Evolutionary conservation across 495 filamentous ascomycete genomes (phyloP), one percentile per base, ranked within the genome.

Genomic region (Tuber brumale): DNA sequence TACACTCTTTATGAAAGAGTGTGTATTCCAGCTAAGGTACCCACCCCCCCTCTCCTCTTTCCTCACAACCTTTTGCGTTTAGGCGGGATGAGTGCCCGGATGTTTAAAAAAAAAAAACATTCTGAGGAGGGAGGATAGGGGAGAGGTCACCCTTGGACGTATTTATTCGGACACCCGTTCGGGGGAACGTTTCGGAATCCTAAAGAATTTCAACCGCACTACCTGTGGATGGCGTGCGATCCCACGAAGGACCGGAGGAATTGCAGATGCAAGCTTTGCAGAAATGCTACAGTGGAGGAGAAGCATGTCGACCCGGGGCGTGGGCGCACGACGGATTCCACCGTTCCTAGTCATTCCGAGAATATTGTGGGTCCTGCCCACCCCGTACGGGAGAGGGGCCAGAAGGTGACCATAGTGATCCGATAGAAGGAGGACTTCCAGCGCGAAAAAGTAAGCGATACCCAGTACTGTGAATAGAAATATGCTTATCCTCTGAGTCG

Each of bases 121-220:
- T n/a, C n/a, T 31, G 27, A 31, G n/a, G 27, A 31, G n/a, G 57
- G 27, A 35, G 14, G 27, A 2, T 19, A 35, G 57, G 14, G 27
- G 12, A 18, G 27, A 66, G 12, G 27, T 1, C 27, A 35, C 2
- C 2, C 27, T 8, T 35, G 90, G 81, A 86, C 86, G 14, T 90
- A 89, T 79, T 84, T 91, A 3, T 91, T 90, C 76, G 89, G 89
- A 19, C 86, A 90, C 75, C 89, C 89, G 0, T 72, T 81, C 21
- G 88, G 88, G 2, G 88, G 89, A 82, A 84, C 87, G 5, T 91
- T 87, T 77, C 80, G 89, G 70, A 89, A 87, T 72, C 88, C 89
- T 0, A 84, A 81, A 18, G 89, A 91, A 57, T 91, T 91, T 83
- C 87, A 89, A 71, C 87, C 86, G 12, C 89, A 91, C 79, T 66